Percentiles rank a stretch among this genome's conserved stretches.
Evolutionary conservation across 306 rosid species (phyloP).

Genomic region (Alnus glutinosa): DNA sequence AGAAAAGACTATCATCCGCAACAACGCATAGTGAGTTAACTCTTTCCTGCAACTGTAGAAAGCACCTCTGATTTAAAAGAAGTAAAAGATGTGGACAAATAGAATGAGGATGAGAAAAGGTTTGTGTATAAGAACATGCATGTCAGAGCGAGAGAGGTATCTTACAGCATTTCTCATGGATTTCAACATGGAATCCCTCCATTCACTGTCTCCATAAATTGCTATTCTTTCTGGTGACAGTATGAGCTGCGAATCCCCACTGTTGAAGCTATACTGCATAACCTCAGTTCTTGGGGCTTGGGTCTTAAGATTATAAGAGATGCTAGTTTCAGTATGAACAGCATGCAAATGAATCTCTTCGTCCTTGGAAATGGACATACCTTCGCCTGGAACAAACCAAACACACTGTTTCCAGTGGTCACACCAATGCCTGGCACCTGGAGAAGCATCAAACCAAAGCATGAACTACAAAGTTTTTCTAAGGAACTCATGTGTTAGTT

Average conservation of each 20-base stretch:
- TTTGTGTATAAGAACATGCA: slow-evolving; percentile 18
- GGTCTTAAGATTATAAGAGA: slow-evolving; percentile 57
- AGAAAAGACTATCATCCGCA: slow-evolving; percentile 78
- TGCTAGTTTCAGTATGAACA: slow-evolving; percentile 59
- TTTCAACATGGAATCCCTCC: slow-evolving; percentile 67
- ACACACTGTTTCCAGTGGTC: slow-evolving; percentile 99
- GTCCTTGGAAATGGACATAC: slow-evolving; percentile 51
- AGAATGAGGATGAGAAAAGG: slow-evolving; percentile 13
- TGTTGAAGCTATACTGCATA: slow-evolving; percentile 31
- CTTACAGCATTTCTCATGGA: slow-evolving; percentile 52
- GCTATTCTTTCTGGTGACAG: slow-evolving; percentile 81
- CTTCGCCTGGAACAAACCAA: slow-evolving; percentile 89
- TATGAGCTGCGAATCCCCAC: slow-evolving; percentile 52
- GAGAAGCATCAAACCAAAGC: slow-evolving; percentile 32
- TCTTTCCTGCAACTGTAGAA: slow-evolving; percentile 72
- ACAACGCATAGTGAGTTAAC: slow-evolving; percentile 55
- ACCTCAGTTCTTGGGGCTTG: slow-evolving; percentile 37
- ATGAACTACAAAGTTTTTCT: neutral
- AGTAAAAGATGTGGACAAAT: slow-evolving; percentile 15
- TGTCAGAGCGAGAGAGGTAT: slow-evolving; percentile 16
- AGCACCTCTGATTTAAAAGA: slow-evolving; percentile 29
- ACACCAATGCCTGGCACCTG: slow-evolving; percentile 79
- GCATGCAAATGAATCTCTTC: slow-evolving; percentile 61
- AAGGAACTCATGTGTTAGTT: neutral
- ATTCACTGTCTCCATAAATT: slow-evolving; percentile 69